Base-by-base conservation (phyloP, 1,284 basidiomycete genomes). In the Ceratobasidium sp. region DNA sequence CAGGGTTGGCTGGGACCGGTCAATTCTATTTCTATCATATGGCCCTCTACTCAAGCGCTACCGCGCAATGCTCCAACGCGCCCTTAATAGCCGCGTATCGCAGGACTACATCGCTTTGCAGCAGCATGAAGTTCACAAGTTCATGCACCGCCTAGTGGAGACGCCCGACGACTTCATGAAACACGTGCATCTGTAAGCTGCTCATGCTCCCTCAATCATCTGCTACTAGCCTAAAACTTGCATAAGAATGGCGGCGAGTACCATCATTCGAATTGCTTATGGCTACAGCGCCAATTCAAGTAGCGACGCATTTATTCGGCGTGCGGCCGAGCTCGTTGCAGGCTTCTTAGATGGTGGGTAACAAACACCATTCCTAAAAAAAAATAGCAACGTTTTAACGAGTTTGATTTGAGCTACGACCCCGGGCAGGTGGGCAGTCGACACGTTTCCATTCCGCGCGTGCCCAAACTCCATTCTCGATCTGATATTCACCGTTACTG, bases 371-470 rank as follows among this genome's bases (percentile, higher is more conserved):
- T n/a, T n/a, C n/a, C n/a, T n/a, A n/a, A n/a, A n/a, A n/a, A n/a
- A n/a, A n/a, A n/a, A n/a, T n/a, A 7, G 28, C 20, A n/a, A 42
- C 23, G 3, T 10, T 13, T 23, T 46, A 48, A 4, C 46, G 20
- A 26, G 1, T 26, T 20, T 69, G 48, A 42, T 56, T n/a, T 6
- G 20, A 69, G 67, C 52, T 7, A 42, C 56, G 67, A 54, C 15
- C 20, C 67, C 67, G 5, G 67, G 15, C 38, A 69, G 56, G 20
- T 69, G 67, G 67, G n/a, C 38, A 56, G 52, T 69, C n/a, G 67
- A 69, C 15, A 56, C 56, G 2, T 69, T 69, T 38, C 67, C 67
- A 0, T 4, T 56, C 9, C n/a, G 67, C 56, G 13, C 48, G 67
- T 69, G 7, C 3, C 40, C 1, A 33, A 56, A 20, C 13, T 13